Conservation (phyloP, 345 rosid genomes). For the Syzygium oleosum region DNA sequence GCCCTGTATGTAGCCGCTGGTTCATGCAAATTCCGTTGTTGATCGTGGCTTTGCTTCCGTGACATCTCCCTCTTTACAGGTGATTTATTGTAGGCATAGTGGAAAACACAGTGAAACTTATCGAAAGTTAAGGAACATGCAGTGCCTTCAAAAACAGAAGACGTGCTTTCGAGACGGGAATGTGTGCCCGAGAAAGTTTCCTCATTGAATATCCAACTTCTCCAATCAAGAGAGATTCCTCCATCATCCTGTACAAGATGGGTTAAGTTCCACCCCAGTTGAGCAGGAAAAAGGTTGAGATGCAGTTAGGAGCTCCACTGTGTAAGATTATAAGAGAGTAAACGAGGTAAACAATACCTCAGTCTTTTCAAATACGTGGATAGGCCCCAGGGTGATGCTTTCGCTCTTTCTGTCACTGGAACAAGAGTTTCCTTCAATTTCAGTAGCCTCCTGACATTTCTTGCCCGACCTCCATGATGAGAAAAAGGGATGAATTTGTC, state of each 20-base stretch:
- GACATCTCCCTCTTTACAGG: conserved; percentile 13
- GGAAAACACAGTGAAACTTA: conserved; percentile 13
- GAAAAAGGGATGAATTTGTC: conserved; percentile 82
- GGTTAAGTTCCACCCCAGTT: not conserved
- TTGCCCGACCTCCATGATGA: conserved; percentile 42
- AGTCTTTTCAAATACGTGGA: conserved; percentile 74
- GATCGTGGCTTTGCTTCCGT: conserved; percentile 16
- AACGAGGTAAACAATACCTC: conserved; percentile 30
- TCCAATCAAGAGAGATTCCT: conserved; percentile 58
- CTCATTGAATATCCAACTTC: conserved; percentile 49
- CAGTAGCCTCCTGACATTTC: conserved; percentile 32
- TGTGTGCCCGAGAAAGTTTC: conserved; percentile 8
- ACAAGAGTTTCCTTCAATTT: conserved; percentile 13
- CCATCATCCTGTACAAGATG: conserved; percentile 30
- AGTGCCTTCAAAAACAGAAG: conserved; percentile 20
- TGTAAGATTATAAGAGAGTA: not conserved
- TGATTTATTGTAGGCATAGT: conserved; percentile 5
- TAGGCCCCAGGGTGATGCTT: conserved; percentile 46
- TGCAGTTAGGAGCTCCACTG: not conserved
- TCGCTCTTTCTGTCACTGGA: conserved; percentile 18
- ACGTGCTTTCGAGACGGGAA: conserved; percentile 8
- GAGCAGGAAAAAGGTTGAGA: not conserved
- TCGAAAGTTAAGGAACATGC: conserved; percentile 29
- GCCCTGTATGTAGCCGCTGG: conserved; percentile 14
- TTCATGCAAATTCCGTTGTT: conserved; percentile 15